Conservation (phyloP, 768 basidiomycete genomes). For the Russula olivacea region DNA sequence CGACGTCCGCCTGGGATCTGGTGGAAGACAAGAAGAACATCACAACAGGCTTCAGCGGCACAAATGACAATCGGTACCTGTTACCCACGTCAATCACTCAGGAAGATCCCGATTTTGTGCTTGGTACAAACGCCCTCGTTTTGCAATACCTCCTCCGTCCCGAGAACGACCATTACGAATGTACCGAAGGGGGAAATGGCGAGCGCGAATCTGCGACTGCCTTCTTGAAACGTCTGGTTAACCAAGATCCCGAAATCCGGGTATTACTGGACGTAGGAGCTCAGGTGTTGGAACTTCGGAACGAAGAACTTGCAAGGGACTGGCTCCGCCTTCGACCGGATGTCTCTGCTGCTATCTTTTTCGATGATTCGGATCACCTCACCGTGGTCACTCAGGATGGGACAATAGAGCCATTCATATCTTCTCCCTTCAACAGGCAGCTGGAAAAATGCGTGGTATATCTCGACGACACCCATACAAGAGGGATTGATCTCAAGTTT, state of each 20-base stretch:
- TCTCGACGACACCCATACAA: conserved; percentile 48
- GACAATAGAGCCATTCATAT: conserved; percentile 32
- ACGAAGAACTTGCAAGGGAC: conserved; percentile 34
- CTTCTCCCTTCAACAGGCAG: conserved; percentile 36
- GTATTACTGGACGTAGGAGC: conserved; percentile 54
- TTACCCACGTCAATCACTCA: conserved; percentile 36
- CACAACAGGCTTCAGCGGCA: conserved; percentile 51
- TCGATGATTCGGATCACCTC: conserved; percentile 33
- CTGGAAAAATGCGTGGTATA: conserved; percentile 41
- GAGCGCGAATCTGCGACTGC: conserved; percentile 23
- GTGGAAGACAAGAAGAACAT: conserved; percentile 35
- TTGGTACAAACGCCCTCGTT: conserved; percentile 45
- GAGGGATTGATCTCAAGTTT: conserved; percentile 50
- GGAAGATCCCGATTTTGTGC: conserved; percentile 35
- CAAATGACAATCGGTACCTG: conserved; percentile 42
- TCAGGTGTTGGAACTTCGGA: conserved; percentile 48
- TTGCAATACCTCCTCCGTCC: conserved; percentile 35
- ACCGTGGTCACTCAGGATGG: conserved; percentile 36
- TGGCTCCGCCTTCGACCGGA: conserved; percentile 37
- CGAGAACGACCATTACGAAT: conserved; percentile 38
- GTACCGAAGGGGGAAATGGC: conserved; percentile 13
- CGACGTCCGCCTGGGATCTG: conserved; percentile 50
- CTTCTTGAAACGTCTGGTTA: conserved; percentile 33
- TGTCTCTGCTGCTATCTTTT: conserved; percentile 40
- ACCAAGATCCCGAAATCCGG: conserved; percentile 35